Evolutionary conservation across 768 basidiomycete species (phyloP).

Genomic region (Boletus vermiculosoides): DNA sequence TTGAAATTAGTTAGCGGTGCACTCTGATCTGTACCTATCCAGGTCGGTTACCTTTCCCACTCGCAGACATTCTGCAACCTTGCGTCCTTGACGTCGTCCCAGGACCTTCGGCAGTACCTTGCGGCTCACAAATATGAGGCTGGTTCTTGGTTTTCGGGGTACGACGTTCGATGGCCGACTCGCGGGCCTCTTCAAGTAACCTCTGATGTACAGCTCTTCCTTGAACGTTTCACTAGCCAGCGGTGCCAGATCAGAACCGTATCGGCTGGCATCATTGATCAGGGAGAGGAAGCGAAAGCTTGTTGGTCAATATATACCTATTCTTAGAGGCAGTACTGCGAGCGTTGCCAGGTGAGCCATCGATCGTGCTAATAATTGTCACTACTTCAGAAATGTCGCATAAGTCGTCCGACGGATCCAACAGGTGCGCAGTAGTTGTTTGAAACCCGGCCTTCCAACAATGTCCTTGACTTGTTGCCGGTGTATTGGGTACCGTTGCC

Average conservation of each 20-base stretch:
- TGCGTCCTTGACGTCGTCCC: conserved; percentile 21
- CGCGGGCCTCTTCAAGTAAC: conserved; percentile 25
- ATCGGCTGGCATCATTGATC: conserved; percentile 8
- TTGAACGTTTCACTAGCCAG: conserved; percentile 30
- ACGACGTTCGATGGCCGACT: conserved; percentile 6
- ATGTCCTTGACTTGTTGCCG: neutral
- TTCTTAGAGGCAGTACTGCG: neutral
- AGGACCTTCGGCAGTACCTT: conserved; percentile 14
- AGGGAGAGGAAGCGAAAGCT: neutral
- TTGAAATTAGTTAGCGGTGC: neutral
- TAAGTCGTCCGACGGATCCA: conserved; percentile 1
- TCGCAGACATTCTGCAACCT: conserved; percentile 13
- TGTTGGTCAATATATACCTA: conserved; percentile 12
- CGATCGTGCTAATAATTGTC: neutral
- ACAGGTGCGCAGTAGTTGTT: neutral
- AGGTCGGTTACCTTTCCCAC: conserved; percentile 12
- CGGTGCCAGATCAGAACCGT: conserved; percentile 15
- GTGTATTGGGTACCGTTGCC: neutral
- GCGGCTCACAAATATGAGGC: conserved; percentile 2
- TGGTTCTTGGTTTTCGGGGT: neutral
- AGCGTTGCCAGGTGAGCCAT: neutral
- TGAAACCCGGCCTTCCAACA: neutral
- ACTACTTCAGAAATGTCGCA: conserved; percentile 11
- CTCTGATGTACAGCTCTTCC: conserved; percentile 29
- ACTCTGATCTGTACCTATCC: neutral